phyloP scores from a whole-genome alignment of 805 yeast species.

The Wickerhamiella sorbophila region DNA sequence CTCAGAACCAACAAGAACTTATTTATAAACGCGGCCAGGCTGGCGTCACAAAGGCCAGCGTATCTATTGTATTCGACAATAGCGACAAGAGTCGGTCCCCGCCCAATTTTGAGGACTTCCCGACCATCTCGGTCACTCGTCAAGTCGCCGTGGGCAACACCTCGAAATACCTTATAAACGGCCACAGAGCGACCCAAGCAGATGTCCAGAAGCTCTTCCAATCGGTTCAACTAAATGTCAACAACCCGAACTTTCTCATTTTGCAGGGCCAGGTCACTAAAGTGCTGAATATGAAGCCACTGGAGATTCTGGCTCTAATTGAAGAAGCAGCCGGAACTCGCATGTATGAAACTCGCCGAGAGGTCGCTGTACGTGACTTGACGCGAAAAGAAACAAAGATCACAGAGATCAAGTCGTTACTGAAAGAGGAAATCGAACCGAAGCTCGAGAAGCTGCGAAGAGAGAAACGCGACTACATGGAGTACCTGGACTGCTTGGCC shows the following conservation, averaged over 20 bases:
- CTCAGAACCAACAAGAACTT: conserved; percentile 81
- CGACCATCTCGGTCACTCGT: conserved; percentile 66
- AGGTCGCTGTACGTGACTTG: conserved; percentile 84
- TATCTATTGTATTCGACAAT: conserved; percentile 89
- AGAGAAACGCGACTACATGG: conserved; percentile 72
- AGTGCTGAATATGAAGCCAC: conserved; percentile 90
- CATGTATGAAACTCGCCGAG: conserved; percentile 86
- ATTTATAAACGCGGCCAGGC: conserved; percentile 97
- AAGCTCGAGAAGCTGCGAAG: conserved; percentile 64
- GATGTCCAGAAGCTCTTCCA: conserved; percentile 83
- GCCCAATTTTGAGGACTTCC: conserved; percentile 67
- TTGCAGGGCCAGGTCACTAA: conserved; percentile 99
- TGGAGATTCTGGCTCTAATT: conserved; percentile 74
- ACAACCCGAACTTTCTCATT: conserved; percentile 90
- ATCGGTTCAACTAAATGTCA: conserved; percentile 87
- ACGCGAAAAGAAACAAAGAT: conserved; percentile 77
- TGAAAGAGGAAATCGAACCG: conserved; percentile 85
- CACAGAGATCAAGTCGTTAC: conserved; percentile 54
- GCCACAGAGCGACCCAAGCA: conserved; percentile 91
- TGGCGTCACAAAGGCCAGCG: conserved; percentile 93
- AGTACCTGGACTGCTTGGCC: conserved; percentile 71
- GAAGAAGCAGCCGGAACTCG: conserved; percentile 99
- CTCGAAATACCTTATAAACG: conserved; percentile 83
- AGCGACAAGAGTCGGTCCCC: conserved; percentile 64
- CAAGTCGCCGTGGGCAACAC: conserved; percentile 85